Conservation (phyloP, 371 early-diverging fungal species). For the Haplosporangium sp. region DNA sequence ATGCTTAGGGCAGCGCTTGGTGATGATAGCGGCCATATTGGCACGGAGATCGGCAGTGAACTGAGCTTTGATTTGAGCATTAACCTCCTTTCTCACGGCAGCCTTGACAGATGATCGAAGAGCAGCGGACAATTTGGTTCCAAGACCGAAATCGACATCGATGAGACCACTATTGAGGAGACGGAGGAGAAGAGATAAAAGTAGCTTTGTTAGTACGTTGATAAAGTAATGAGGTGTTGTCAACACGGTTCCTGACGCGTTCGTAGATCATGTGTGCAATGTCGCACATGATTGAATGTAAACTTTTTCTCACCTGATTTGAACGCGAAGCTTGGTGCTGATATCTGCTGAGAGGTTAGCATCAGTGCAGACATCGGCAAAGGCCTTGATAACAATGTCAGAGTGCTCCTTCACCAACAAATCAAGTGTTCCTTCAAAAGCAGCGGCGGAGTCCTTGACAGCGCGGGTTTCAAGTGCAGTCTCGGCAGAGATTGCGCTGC, state of each 20-base stretch:
- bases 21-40: conserved; percentile 34
- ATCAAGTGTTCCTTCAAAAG: conserved; percentile 42
- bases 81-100: conserved; percentile 43
- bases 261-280: too few species aligned
- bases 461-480: conserved; percentile 25
- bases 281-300: too few species aligned
- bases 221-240: too few species aligned
- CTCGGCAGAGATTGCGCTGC: conserved; percentile 22
- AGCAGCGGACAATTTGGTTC: conserved; percentile 27
- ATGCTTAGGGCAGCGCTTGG: conserved; percentile 37
- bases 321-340: conserved; percentile 25
- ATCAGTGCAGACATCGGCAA: conserved; percentile 48
- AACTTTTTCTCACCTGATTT: conserved; percentile 22
- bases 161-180: conserved; percentile 31
- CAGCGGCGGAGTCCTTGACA: conserved; percentile 6
- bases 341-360: conserved; percentile 27
- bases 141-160: conserved; percentile 43
- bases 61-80: conserved; percentile 46
- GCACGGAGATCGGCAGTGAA: conserved; percentile 33
- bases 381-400: conserved; percentile 41
- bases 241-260: too few species aligned
- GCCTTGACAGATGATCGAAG: conserved; percentile 40
- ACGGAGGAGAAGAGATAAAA: not conserved
- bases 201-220: too few species aligned
- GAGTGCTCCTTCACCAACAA: conserved; percentile 36